Conservation (phyloP, 805 yeast genomes). For the Wickerhamomyces rabaulensis region DNA sequence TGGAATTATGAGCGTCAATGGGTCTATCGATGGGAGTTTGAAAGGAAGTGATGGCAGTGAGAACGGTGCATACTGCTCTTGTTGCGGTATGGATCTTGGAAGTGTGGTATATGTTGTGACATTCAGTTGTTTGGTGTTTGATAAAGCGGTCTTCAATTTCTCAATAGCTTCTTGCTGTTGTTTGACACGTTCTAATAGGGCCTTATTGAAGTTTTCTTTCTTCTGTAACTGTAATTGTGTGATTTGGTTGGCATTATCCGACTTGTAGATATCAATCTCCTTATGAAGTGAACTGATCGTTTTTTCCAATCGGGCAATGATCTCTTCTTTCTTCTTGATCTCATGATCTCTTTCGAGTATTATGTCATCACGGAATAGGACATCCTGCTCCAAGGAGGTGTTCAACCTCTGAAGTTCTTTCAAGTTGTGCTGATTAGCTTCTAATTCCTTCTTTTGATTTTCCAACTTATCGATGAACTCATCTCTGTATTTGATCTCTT, state of each 20-base stretch:
- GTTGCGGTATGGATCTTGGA: not conserved
- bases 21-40: not conserved
- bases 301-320: constrained; percentile 7
- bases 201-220: constrained; percentile 11
- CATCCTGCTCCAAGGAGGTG: constrained; percentile 18
- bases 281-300: constrained; percentile 2
- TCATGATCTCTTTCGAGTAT: constrained; percentile 13
- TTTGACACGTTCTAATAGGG: constrained; percentile 14
- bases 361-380: constrained; percentile 18
- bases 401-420: constrained; percentile 5
- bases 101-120: not conserved
- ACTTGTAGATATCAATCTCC: constrained; percentile 10
- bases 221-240: constrained; percentile 2
- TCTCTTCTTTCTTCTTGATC: constrained; percentile 6
- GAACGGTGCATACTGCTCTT: not conserved
- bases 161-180: constrained; percentile 15
- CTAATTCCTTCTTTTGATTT: constrained; percentile 6
- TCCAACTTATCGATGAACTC: constrained; percentile 18
- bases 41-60: not conserved
- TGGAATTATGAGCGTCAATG: not conserved
- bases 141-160: constrained; percentile 9
- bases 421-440: constrained; percentile 5
- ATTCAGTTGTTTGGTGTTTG: constrained; percentile 5
- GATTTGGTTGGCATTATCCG: constrained; percentile 2
- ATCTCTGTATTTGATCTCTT: constrained; percentile 23